These are phyloP conservation scores for Purpureocillium lavendulum DNA, from an alignment of 2,329 filamentous ascomycete species.

Conservation along the genomic window DNA sequence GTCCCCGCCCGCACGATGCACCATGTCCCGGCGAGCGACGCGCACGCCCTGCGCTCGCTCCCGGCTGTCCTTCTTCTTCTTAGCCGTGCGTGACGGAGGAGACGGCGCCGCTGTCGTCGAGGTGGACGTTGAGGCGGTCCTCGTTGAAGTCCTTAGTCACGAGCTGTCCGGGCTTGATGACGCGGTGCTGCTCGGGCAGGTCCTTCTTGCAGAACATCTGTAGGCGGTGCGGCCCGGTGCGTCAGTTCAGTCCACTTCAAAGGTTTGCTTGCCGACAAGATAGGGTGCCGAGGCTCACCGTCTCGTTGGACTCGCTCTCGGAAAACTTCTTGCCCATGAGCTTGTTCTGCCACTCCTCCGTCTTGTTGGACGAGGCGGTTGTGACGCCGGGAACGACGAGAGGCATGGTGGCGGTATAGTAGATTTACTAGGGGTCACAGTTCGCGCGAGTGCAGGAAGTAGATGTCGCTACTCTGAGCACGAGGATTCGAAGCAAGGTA, in stretches of 20 bases:
- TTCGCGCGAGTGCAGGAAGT: too few relatives aligned
- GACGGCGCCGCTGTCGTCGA: conserved; percentile 53
- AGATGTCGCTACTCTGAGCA: too few relatives aligned
- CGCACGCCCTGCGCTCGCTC: not conserved
- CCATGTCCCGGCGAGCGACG: too few relatives aligned
- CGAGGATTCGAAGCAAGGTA: too few relatives aligned
- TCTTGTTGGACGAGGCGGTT: conserved; percentile 34
- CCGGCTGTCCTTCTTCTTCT: conserved; percentile 3
- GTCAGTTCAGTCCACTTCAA: not conserved
- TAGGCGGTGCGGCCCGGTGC: not conserved
- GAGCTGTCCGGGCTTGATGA: conserved; percentile 49
- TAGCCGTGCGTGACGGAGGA: conserved; percentile 49
- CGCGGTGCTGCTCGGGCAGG: conserved; percentile 45
- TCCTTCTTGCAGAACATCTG: conserved; percentile 54
- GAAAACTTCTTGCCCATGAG: conserved; percentile 55
- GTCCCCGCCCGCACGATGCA: too few relatives aligned
- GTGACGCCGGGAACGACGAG: conserved; percentile 54
- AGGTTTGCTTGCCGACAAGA: too few relatives aligned
- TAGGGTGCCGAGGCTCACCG: too few relatives aligned
- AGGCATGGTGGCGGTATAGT: conserved; percentile 42
- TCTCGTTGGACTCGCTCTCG: conserved; percentile 40
- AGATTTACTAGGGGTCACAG: too few relatives aligned
- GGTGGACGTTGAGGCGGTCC: conserved; percentile 49
- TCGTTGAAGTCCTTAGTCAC: conserved; percentile 49
- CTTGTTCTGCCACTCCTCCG: conserved; percentile 52